Conservation (phyloP, 2,329 filamentous ascomycete species). For the Cephalotrichum gorgonifer region DNA sequence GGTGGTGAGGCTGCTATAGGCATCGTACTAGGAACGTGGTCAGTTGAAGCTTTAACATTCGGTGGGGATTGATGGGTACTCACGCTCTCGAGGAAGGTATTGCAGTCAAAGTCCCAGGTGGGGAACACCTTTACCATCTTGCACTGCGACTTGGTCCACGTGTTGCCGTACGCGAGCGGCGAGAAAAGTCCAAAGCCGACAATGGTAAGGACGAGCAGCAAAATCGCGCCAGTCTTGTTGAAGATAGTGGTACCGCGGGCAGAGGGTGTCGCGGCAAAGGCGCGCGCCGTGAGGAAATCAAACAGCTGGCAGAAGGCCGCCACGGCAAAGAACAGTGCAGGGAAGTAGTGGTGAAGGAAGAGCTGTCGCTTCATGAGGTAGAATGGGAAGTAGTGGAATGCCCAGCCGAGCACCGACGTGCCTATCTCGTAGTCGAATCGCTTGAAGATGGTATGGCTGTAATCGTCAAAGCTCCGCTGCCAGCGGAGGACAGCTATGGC, state of each 20-base stretch:
- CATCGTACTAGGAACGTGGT: conserved; percentile 32
- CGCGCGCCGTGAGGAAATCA: conserved; percentile 69
- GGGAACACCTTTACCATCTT: conserved; percentile 75
- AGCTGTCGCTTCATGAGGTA: conserved; percentile 96
- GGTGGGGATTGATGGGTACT: conserved; percentile 31
- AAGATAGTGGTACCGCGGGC: conserved; percentile 28
- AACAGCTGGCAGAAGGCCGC: conserved; percentile 81
- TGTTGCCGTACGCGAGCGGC: conserved; percentile 84
- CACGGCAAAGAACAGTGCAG: conserved; percentile 89
- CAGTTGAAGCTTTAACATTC: conserved; percentile 7
- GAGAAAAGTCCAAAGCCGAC: conserved; percentile 76
- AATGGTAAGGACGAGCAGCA: conserved; percentile 65
- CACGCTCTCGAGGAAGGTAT: conserved; percentile 79
- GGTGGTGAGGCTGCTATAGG: conserved; percentile 24
- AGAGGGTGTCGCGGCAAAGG: background rate
- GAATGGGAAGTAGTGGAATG: conserved; percentile 98
- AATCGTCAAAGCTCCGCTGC: conserved; percentile 89
- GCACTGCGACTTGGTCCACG: conserved; percentile 87
- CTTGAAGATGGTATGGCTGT: conserved; percentile 73
- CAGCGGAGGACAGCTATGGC: conserved; percentile 78
- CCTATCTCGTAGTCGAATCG: conserved; percentile 97
- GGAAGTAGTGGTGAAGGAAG: conserved; percentile 98
- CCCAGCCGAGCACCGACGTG: conserved; percentile 83
- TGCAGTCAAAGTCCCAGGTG: conserved; percentile 98
- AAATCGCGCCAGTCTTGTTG: conserved; percentile 62